phyloP scores from a whole-genome alignment of 768 basidiomycete species.

The Trametes cingulata region DNA sequence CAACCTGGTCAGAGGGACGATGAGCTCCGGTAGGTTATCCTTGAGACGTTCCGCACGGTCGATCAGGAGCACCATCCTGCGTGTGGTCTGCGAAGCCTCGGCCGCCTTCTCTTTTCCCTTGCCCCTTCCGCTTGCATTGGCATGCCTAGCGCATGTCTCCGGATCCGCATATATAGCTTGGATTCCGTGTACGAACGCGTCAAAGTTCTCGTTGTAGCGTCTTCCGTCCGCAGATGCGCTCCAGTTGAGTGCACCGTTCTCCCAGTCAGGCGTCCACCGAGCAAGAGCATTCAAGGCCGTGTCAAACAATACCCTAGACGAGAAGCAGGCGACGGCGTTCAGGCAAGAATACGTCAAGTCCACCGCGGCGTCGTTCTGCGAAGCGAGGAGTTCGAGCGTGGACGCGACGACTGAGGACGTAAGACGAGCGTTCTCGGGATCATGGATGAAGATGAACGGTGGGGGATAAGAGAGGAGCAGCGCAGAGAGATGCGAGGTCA shows the following conservation, averaged over 20 bases:
- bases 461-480: slow-evolving; percentile 46
- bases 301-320: slow-evolving; percentile 65
- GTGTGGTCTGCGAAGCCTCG: slow-evolving; percentile 25
- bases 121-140: slow-evolving; percentile 21
- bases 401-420: slow-evolving; percentile 46
- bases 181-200: slow-evolving; percentile 71
- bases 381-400: slow-evolving; percentile 33
- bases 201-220: slow-evolving; percentile 65
- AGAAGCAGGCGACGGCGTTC: slow-evolving; percentile 62
- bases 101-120: slow-evolving; percentile 37
- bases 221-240: slow-evolving; percentile 32
- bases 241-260: slow-evolving; percentile 64
- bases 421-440: slow-evolving; percentile 49
- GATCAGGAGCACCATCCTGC: slow-evolving; percentile 59
- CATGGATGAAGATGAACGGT: slow-evolving; percentile 69
- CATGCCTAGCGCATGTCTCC: not conserved
- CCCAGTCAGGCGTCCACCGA: slow-evolving; percentile 57
- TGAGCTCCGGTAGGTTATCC: slow-evolving; percentile 59
- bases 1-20: slow-evolving; percentile 71
- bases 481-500: slow-evolving; percentile 26
- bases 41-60: slow-evolving; percentile 69
- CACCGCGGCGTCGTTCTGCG: slow-evolving; percentile 15
- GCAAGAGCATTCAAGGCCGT: slow-evolving; percentile 61
- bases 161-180: slow-evolving; percentile 29
- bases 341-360: slow-evolving; percentile 46